Base-by-base conservation (phyloP, 202 grass and related monocot species). In the Carex arenaria region DNA sequence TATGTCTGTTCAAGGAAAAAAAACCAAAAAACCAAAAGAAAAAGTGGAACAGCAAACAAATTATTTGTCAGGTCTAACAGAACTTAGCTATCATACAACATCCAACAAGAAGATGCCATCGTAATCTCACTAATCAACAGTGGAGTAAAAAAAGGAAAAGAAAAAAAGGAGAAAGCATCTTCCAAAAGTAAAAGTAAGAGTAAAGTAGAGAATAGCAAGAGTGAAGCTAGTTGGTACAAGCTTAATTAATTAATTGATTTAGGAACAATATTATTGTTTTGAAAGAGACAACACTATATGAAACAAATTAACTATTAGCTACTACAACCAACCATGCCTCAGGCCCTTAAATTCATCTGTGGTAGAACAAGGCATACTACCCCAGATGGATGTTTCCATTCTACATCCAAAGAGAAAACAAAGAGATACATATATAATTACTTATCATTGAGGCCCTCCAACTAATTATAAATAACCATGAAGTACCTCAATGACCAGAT, bases 401-500 rank as follows among this genome's bases (percentile, higher is more conserved):
- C 42, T 67, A 67, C 45, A 82, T 43, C 42, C 45, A 47, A 67
- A 67, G 8, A 80, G 67, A 40, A 86, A 79, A 17, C 57, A 85
- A 79, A 66, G 36, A 49, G 18, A 71, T 56, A 60, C 56, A 81
- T 56, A 60, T 34, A 81, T 55, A 63, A 80, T 67, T 32, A 80
- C 15, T 68, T 59, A 31, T 59, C 84, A 67, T 20, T 79, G 32
- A 80, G 32, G 19, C 32, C 66, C 61, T 66, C 64, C 26, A 8
- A 85, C 84, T 80, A 57, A 61, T 61, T 59, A 70, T 49, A 64
- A 78, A 85, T 47, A 31, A 79, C 80, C 45, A 78, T 82, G 18
- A 32, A 78, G 80, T 72, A 68, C 69, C 85, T 83, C 54, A 78
- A 43, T 85, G 26, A 18, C 80, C 70, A 60, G 85, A 87, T 87